Conservation (phyloP, 1,139 yeast species). For the Pneumocystis sp. region DNA sequence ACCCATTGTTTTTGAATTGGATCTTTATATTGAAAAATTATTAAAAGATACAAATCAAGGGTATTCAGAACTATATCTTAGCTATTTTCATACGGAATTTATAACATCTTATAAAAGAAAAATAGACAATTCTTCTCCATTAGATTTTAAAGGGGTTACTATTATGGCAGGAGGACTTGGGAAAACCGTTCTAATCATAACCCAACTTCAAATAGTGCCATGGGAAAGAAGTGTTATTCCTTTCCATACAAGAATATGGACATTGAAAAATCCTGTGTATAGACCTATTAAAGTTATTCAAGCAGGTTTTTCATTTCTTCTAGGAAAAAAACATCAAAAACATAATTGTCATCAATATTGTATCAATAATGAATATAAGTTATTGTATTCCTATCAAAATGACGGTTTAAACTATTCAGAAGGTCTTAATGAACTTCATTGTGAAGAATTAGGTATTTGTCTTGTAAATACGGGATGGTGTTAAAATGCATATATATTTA, state of each 20-base stretch:
- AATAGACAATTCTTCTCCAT: background rate
- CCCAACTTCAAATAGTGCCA: background rate
- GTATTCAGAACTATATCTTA: background rate
- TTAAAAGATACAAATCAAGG: background rate
- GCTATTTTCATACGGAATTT: background rate
- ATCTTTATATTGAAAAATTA: background rate
- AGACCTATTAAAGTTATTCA: background rate
- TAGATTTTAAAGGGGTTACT: background rate
- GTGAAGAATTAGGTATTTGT: background rate
- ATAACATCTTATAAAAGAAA: background rate
- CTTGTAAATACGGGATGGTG: background rate
- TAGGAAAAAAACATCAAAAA: background rate
- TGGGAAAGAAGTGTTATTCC: background rate
- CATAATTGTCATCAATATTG: background rate
- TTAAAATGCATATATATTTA: background rate
- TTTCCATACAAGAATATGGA: background rate
- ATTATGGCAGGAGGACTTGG: background rate
- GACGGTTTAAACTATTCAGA: background rate
- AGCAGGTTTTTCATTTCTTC: background rate
- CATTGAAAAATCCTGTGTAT: background rate
- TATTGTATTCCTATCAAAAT: background rate
- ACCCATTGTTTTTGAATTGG: background rate
- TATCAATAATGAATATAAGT: background rate
- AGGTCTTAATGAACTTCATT: background rate
- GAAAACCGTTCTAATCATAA: background rate